Base-by-base conservation (phyloP, 2,329 filamentous ascomycete species). In the Sarocladiaceae sp. region DNA sequence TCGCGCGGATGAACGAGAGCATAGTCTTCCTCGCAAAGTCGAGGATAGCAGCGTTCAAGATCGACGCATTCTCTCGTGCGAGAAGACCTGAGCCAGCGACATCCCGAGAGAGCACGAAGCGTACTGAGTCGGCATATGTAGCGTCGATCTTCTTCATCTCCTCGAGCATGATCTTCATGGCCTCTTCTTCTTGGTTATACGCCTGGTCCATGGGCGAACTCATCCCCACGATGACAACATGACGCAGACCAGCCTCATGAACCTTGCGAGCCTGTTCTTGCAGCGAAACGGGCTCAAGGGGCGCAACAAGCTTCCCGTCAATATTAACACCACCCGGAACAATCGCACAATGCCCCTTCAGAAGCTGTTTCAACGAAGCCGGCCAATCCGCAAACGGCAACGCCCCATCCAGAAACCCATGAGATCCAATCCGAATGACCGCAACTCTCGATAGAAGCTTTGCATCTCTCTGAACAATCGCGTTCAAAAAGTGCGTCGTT, bases 21-120 rank as follows among this genome's bases (percentile, higher is more conserved):
- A 76, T 77, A 4, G 76, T 76, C 44, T 66, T 68, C 10, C 68
- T 66, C 0, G 74, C 77, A 26, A 76, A 75, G 5, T 67, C 62
- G 13, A 79, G 64, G 47, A 80, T 75, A 7, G 77, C 72, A 2
- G 77, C 77, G 53, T 81, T 81, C 44, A 81, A 66, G 20, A 80
- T 79, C 2, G 75, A 75, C 3, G 78, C 77, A 62, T 80, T 80
- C 58, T 80, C 78, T 17, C 78, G 55, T 54, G 71, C 69, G 11
- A 76, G 56, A 1, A 76, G 58, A 1, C 75, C 75, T 0, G 71
- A 69, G 2, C 69, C 69, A 1, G 71, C 74, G 17, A 77, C 71
- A 23, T 70, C 63, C 29, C 70, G 67, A 1, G 73, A 75, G 54
- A 70, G 74, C 1, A 75, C 71, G 1, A 76, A 63, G 1, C 69